Evolutionary conservation across 768 basidiomycete species (phyloP).

Genomic region (Botryobasidium botryosum): DNA sequence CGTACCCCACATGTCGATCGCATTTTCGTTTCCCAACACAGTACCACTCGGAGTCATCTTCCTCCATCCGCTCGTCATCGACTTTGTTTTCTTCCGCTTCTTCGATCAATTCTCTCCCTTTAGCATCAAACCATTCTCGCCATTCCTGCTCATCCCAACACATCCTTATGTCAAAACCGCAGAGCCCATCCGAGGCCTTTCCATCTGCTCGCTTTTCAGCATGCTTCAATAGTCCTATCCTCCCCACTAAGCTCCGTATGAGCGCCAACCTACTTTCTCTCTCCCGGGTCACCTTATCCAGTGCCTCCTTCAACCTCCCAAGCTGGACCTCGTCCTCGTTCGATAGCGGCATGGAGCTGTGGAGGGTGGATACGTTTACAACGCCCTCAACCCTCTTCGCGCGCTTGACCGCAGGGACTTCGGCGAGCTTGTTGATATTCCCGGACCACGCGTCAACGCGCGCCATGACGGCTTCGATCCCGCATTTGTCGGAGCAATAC

Average conservation of each 20-base stretch:
- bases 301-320: conserved; percentile 12
- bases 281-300: conserved; percentile 34
- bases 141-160: conserved; percentile 73
- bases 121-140: conserved; percentile 34
- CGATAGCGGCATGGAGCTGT: not conserved
- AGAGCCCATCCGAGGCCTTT: conserved; percentile 34
- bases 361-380: too few species aligned
- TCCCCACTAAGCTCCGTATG: conserved; percentile 35
- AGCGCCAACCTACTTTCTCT: conserved; percentile 55
- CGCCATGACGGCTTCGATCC: conserved; percentile 24
- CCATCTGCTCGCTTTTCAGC: conserved; percentile 48
- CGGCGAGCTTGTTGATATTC: not conserved
- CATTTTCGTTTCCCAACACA: conserved; percentile 60
- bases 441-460: conserved; percentile 7
- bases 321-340: conserved; percentile 33
- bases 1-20: conserved; percentile 58
- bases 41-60: conserved; percentile 44
- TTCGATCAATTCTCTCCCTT: conserved; percentile 19
- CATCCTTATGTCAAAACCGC: conserved; percentile 80
- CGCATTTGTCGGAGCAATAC: conserved; percentile 84
- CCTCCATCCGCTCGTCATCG: conserved; percentile 27
- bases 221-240: conserved; percentile 43
- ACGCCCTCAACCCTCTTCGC: not conserved
- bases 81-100: conserved; percentile 26
- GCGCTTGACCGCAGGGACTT: not conserved